phyloP scores from a whole-genome alignment of 2,329 filamentous ascomycete species.

The Aphanocladium album region DNA sequence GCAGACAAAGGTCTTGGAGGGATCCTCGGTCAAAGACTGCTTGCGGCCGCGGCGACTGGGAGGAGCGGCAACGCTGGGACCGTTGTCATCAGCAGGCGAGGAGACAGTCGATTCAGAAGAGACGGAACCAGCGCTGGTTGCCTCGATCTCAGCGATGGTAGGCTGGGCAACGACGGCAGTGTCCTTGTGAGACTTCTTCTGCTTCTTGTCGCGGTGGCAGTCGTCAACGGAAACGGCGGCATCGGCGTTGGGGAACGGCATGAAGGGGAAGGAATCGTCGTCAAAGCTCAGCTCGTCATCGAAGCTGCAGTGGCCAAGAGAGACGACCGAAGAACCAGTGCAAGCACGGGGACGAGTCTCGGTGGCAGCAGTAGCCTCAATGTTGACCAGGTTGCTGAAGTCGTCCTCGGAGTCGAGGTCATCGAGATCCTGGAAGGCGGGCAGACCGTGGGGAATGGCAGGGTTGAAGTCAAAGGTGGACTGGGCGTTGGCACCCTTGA shows the following conservation, averaged over 20 bases:
- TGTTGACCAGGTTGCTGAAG: slow-evolving; percentile 70
- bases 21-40: slow-evolving; percentile 96
- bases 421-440: slow-evolving; percentile 78
- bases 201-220: slow-evolving; percentile 51
- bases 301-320: slow-evolving; percentile 72
- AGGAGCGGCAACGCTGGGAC: slow-evolving; percentile 43
- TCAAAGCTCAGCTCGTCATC: slow-evolving; percentile 72
- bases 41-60: slow-evolving; percentile 93
- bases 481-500: slow-evolving; percentile 43
- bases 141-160: slow-evolving; percentile 30
- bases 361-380: slow-evolving; percentile 41
- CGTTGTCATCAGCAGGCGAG: slow-evolving; percentile 39
- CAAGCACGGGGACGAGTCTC: slow-evolving; percentile 61
- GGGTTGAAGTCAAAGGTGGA: slow-evolving; percentile 45
- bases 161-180: slow-evolving; percentile 36
- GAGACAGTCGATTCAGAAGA: slow-evolving; percentile 35
- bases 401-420: slow-evolving; percentile 91
- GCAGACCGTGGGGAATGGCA: slow-evolving; percentile 53
- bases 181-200: slow-evolving; percentile 44
- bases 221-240: slow-evolving; percentile 36
- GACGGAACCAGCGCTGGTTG: slow-evolving; percentile 31
- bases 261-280: slow-evolving; percentile 56
- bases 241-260: slow-evolving; percentile 59
- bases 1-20: slow-evolving; percentile 97
- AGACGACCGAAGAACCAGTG: slow-evolving; percentile 63